Evolutionary conservation across 2,329 filamentous ascomycete genomes (phyloP), one percentile per base, ranked within the genome.

Genomic region (Fusarium luffae): DNA sequence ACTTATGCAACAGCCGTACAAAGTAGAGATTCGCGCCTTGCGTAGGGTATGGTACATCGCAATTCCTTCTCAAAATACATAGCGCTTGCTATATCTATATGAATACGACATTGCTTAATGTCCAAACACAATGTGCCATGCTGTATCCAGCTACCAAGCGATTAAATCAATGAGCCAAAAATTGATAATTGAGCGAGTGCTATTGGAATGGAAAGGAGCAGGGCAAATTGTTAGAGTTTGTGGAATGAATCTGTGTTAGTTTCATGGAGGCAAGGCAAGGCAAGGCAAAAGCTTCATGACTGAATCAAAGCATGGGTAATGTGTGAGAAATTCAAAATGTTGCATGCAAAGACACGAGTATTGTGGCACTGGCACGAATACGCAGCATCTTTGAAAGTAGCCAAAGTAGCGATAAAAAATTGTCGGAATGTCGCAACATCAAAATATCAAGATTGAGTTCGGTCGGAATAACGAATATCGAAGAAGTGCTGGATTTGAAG

Each of bases 331-430:
- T 25, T 54, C 16, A 30, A 18, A 21, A 27, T 49, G 9, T n/a
- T 19, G 23, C 11, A n/a, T 21, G n/a, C 2, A 5, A 44, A 41
- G 19, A 61, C 37, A 46, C 43, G 32, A 54, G 48, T 50, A 51
- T 57, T n/a, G 34, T 43, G 34, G 59, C 66, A 68, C 60, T 69
- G 47, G 54, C 54, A 25, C 43, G 54, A 46, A 37, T 43, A 54
- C 50, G 52, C 14, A 30, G 21, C 27, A 27, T 10, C 5, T 5
- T 44, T 32, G 9, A 3, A 30, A 18, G 34, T 18, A 37, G 34
- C 34, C 34, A 37, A 37, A 37, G 34, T n/a, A 37, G 18, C 34
- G 18, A 37, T n/a, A 12, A 37, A 34, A 37, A n/a, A 7, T 37
- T 37, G 34, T n/a, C 34, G 18, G 18, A 18, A 11, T 37, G 16